phyloP scores from a whole-genome alignment of 257 asterid species.

The Solanum pinnatisectum region DNA sequence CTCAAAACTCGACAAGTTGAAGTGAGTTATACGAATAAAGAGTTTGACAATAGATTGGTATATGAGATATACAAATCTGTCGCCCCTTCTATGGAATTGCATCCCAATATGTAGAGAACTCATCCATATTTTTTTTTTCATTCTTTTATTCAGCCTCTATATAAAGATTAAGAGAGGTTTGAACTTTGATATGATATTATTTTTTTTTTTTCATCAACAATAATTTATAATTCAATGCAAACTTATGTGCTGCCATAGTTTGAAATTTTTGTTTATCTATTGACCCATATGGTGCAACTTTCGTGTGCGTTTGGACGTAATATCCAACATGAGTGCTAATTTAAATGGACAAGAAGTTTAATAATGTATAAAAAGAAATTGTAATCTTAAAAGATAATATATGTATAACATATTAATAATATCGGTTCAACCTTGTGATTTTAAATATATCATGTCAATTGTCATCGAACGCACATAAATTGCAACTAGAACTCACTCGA shows the following conservation, averaged over 20 bases:
- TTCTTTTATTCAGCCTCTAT: background rate
- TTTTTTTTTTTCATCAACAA: background rate
- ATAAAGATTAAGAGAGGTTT: background rate
- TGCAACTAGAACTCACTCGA: too few relatives aligned
- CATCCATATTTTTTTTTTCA: background rate
- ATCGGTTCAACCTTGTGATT: too few relatives aligned
- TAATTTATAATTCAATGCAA: background rate
- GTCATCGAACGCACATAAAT: background rate
- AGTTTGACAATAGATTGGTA: constrained; percentile 48
- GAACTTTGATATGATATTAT: background rate
- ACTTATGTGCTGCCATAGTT: background rate
- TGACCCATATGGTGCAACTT: background rate
- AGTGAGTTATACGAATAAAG: constrained; percentile 9
- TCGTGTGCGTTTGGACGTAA: background rate
- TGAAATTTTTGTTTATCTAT: background rate
- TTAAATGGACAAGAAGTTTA: background rate
- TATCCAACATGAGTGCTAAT: background rate
- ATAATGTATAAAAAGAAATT: too few relatives aligned
- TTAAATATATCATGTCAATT: background rate
- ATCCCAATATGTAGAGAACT: background rate
- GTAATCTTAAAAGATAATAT: too few relatives aligned
- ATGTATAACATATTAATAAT: too few relatives aligned
- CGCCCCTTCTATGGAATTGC: constrained; percentile 46
- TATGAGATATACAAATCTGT: constrained; percentile 62
- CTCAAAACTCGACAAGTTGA: background rate